phyloP scores from a whole-genome alignment of 2,329 filamentous ascomycete genomes.

The Colletotrichum tropicale region DNA sequence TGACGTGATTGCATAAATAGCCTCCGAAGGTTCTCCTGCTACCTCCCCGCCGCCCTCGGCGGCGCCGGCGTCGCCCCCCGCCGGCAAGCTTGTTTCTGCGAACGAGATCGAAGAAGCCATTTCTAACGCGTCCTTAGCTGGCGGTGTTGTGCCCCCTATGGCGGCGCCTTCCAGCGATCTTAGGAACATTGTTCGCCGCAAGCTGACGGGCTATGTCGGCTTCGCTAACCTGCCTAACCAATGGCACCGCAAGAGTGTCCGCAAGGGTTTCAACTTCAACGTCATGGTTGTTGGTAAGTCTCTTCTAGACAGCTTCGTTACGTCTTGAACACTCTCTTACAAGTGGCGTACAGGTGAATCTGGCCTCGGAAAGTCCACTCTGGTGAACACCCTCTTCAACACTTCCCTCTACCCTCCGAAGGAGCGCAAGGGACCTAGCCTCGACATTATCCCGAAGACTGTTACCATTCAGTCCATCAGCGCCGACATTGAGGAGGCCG shows the following conservation, averaged over 20 bases:
- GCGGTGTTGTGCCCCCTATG: slow-evolving; percentile 31
- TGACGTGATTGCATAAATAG: slow-evolving; percentile 42
- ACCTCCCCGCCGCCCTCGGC: slow-evolving; percentile 44
- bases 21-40: slow-evolving; percentile 45
- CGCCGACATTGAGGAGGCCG: slow-evolving; percentile 97
- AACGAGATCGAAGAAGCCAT: slow-evolving; percentile 35
- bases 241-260: slow-evolving; percentile 99
- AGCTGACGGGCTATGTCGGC: slow-evolving; percentile 97
- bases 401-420: slow-evolving; percentile 98
- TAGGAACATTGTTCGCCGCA: slow-evolving; percentile 96
- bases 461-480: slow-evolving; percentile 95
- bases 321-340: slow-evolving; percentile 1
- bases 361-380: slow-evolving; percentile 96
- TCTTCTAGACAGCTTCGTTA: background rate
- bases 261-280: slow-evolving; percentile 99
- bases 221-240: slow-evolving; percentile 99
- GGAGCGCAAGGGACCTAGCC: slow-evolving; percentile 96
- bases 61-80: slow-evolving; percentile 45
- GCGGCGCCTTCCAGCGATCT: slow-evolving; percentile 65
- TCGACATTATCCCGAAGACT: slow-evolving; percentile 98
- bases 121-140: slow-evolving; percentile 40
- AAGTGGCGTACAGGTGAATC: slow-evolving; percentile 78
- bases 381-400: slow-evolving; percentile 99
- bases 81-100: slow-evolving; percentile 39
- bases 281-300: slow-evolving; percentile 99